A percentile compares a stretch with the other conserved stretches of the same genome.
These are phyloP conservation scores for Eimeria sp. DNA, from an alignment of 169 alveolate species.

Conservation along the genomic window DNA sequence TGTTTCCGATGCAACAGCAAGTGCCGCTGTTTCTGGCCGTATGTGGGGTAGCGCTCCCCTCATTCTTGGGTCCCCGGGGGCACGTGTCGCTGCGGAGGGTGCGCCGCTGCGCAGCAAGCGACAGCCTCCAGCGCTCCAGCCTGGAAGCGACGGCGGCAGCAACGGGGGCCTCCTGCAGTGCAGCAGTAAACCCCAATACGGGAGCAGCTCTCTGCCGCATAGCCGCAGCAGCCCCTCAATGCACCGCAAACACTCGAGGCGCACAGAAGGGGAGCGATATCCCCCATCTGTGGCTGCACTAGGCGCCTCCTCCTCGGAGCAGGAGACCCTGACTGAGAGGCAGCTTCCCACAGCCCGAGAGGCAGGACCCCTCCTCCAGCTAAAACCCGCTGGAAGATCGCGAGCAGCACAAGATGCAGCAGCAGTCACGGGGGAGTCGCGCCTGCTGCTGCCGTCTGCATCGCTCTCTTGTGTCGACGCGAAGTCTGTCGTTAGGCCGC, in stretches of 20 bases:
- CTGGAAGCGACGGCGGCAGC: background rate
- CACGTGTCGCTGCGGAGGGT: slow-evolving; percentile 7
- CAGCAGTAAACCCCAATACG: slow-evolving; percentile 68
- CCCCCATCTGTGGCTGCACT: background rate
- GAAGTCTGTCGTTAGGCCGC: slow-evolving; percentile 51
- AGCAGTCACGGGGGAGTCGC: background rate
- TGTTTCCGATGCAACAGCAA: background rate
- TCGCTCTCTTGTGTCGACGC: slow-evolving; percentile 69
- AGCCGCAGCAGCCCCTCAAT: slow-evolving; percentile 66
- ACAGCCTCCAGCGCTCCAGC: background rate
- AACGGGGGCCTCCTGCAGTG: slow-evolving; percentile 20
- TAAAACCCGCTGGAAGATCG: background rate
- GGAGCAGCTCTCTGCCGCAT: slow-evolving; percentile 50
- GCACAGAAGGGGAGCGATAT: background rate
- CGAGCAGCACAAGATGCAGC: background rate
- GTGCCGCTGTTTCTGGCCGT: background rate
- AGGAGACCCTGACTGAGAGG: background rate
- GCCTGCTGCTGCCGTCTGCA: slow-evolving; percentile 2
- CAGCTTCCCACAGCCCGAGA: background rate
- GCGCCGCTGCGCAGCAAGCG: background rate
- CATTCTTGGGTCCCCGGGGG: background rate
- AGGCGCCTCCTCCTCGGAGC: background rate
- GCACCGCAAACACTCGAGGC: slow-evolving; percentile 52
- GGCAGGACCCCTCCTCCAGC: slow-evolving; percentile 37
- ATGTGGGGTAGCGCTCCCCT: background rate